These are phyloP conservation scores for Ceratocystis smalleyi DNA, from an alignment of 2,329 filamentous ascomycete genomes.

Conservation along the genomic window DNA sequence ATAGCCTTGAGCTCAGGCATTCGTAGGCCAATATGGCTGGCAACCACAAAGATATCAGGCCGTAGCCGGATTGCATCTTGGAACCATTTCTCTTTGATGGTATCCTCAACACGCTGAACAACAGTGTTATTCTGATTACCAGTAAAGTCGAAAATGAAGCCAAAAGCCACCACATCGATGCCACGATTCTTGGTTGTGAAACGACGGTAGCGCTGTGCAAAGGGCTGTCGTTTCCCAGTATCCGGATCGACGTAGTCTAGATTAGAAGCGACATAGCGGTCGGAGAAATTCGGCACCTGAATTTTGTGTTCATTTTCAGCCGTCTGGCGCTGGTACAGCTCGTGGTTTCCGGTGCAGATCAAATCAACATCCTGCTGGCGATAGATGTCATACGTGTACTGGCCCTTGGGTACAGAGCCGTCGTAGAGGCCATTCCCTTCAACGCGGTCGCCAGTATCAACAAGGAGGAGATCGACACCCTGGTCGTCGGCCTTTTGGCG, in stretches of 20 bases:
- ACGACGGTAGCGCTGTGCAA: conserved; percentile 70
- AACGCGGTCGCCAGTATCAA: conserved; percentile 86
- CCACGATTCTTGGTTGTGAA: conserved; percentile 85
- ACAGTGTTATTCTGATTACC: conserved; percentile 82
- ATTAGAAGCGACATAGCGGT: conserved; percentile 78
- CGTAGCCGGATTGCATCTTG: conserved; percentile 70
- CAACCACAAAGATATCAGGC: conserved; percentile 72
- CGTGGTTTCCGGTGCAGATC: conserved; percentile 82
- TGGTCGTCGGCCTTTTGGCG: conserved; percentile 59
- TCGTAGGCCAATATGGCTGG: conserved; percentile 69
- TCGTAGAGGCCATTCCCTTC: conserved; percentile 95
- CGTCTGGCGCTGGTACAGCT: conserved; percentile 71
- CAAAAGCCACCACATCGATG: conserved; percentile 72
- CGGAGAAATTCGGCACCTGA: conserved; percentile 69
- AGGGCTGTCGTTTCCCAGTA: conserved; percentile 54
- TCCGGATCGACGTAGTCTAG: conserved; percentile 68
- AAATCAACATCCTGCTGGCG: conserved; percentile 70
- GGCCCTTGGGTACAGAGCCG: conserved; percentile 69
- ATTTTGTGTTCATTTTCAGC: conserved; percentile 62
- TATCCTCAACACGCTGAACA: conserved; percentile 64
- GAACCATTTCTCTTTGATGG: conserved; percentile 78
- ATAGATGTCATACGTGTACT: conserved; percentile 78
- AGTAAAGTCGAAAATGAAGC: conserved; percentile 88
- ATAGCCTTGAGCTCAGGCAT: conserved; percentile 66
- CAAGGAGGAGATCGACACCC: conserved; percentile 72